phyloP scores from a whole-genome alignment of 352 stramenopile genomes.

The Globisporangium mamillatum region DNA sequence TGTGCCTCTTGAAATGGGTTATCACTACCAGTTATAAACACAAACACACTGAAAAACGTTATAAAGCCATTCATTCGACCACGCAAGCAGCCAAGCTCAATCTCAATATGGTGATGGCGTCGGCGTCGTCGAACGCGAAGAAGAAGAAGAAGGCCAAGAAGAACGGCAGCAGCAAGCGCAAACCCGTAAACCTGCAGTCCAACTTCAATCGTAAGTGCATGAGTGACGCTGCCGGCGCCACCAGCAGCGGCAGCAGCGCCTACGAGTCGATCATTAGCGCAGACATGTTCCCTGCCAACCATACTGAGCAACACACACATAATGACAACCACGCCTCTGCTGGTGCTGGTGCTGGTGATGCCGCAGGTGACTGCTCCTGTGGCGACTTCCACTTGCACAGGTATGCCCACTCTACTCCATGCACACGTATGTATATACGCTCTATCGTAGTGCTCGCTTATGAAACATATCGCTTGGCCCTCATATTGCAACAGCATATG shows the following conservation, averaged over 20 bases:
- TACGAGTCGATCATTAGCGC: conserved; percentile 38
- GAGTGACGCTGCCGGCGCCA: conserved; percentile 6
- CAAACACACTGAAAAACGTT: too few relatives aligned
- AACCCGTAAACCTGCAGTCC: conserved; percentile 78
- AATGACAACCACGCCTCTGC: conserved; percentile 27
- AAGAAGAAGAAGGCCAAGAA: conserved; percentile 70
- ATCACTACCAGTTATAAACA: too few relatives aligned
- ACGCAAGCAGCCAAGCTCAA: neutral
- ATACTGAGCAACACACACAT: conserved; percentile 20
- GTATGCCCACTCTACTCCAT: conserved; percentile 22
- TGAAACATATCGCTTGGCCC: neutral
- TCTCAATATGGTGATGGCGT: conserved; percentile 54
- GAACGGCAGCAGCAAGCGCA: conserved; percentile 48
- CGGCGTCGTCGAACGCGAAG: conserved; percentile 31
- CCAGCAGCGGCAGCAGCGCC: neutral
- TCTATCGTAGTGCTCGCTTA: neutral
- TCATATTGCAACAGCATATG: conserved; percentile 44
- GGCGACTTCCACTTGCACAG: conserved; percentile 87
- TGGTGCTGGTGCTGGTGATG: conserved; percentile 46
- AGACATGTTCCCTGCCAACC: conserved; percentile 83
- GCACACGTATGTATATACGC: neutral
- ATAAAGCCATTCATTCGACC: neutral
- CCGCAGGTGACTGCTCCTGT: conserved; percentile 52
- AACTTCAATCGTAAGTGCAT: conserved; percentile 86
- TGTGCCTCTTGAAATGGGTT: too few relatives aligned